These are phyloP conservation scores for Epichloe glyceriae DNA, from an alignment of 2,329 filamentous ascomycete genomes.

Conservation along the genomic window DNA sequence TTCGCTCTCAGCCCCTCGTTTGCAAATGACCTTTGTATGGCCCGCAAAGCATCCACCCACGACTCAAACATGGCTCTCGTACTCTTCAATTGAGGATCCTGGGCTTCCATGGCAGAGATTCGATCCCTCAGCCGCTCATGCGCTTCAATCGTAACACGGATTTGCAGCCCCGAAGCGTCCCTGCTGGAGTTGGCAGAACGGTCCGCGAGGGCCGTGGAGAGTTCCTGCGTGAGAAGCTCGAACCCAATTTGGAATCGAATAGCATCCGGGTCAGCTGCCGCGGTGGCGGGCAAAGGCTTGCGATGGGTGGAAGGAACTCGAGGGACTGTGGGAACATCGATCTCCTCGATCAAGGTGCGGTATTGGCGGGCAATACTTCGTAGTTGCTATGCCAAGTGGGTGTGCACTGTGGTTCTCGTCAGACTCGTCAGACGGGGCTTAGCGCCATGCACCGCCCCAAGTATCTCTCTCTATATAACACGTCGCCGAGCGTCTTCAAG, in stretches of 20 bases:
- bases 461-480: too few relatives aligned
- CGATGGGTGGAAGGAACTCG: conserved; percentile 14
- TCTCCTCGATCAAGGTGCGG: conserved; percentile 28
- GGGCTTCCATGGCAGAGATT: conserved; percentile 22
- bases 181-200: conserved; percentile 11
- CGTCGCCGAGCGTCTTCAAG: conserved; percentile 62
- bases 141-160: conserved; percentile 46
- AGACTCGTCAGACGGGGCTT: too few relatives aligned
- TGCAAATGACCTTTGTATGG: conserved; percentile 26
- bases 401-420: too few relatives aligned
- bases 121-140: conserved; percentile 40
- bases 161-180: conserved; percentile 33
- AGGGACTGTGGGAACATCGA: conserved; percentile 20
- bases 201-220: conserved; percentile 28
- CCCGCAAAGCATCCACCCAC: conserved; percentile 37
- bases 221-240: conserved; percentile 36
- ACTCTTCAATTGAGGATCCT: conserved; percentile 18
- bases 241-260: conserved; percentile 37
- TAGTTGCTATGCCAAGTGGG: too few relatives aligned
- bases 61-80: conserved; percentile 30
- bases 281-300: conserved; percentile 1
- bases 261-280: conserved; percentile 15
- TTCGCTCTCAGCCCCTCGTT: conserved; percentile 13
- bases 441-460: too few relatives aligned
- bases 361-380: conserved; percentile 40